Conservation (phyloP, 805 yeast genomes). For the Lipomyces kockii region DNA sequence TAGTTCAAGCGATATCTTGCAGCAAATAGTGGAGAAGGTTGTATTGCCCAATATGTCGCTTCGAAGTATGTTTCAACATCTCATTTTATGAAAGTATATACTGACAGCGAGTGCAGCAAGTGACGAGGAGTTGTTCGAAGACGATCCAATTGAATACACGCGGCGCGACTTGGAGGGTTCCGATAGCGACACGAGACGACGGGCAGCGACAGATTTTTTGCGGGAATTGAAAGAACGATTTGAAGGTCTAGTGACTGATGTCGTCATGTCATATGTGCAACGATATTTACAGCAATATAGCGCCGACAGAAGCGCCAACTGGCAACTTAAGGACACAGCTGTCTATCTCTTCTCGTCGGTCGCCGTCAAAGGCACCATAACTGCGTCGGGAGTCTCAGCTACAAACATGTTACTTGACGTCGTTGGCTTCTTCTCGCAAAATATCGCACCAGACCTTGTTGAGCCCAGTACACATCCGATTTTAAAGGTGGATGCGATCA, state of each 20-base stretch:
- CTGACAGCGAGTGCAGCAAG: constrained; percentile 50
- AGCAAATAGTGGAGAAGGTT: constrained; percentile 78
- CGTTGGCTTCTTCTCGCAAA: constrained; percentile 77
- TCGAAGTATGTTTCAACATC: constrained; percentile 48
- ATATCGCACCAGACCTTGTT: constrained; percentile 83
- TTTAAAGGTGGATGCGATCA: constrained; percentile 88
- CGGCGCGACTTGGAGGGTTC: constrained; percentile 95
- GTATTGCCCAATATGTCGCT: constrained; percentile 86
- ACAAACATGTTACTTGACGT: constrained; percentile 86
- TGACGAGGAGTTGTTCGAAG: constrained; percentile 93
- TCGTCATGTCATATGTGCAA: constrained; percentile 73
- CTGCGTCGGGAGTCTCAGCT: constrained; percentile 83
- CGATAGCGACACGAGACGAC: constrained; percentile 88
- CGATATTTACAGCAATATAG: constrained; percentile 62
- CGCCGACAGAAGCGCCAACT: constrained; percentile 54
- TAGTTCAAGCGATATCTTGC: constrained; percentile 61
- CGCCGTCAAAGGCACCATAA: constrained; percentile 89
- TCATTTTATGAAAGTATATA: not conserved
- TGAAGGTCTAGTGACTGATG: constrained; percentile 72
- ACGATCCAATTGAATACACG: constrained; percentile 92
- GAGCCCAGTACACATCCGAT: constrained; percentile 65
- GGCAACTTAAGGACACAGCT: constrained; percentile 89
- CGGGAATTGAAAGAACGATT: constrained; percentile 82
- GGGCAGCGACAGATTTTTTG: constrained; percentile 90
- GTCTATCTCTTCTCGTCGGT: constrained; percentile 83